Percentiles rank a stretch among this genome's conserved stretches.
Evolutionary conservation across 78 protist species (phyloP).

Genomic region (slime mould (Dictyostelium discoideum)): DNA sequence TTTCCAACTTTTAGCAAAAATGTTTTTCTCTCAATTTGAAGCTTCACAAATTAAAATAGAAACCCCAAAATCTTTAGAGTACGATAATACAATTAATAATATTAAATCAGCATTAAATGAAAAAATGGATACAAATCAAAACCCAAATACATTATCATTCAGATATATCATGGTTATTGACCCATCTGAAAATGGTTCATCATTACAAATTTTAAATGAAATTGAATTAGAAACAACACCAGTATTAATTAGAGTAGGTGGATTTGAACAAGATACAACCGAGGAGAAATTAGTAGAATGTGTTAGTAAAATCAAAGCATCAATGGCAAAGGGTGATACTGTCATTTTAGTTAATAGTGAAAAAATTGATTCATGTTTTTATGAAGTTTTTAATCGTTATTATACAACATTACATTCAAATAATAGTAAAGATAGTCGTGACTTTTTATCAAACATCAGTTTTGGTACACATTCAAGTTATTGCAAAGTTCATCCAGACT

Average conservation of each 20-base stretch:
- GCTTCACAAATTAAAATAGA: not conserved
- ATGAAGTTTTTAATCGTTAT: slow-evolving; percentile 29
- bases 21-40: not conserved
- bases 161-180: slow-evolving; percentile 52
- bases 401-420: not conserved
- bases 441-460: not conserved
- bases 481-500: slow-evolving; percentile 13
- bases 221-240: not conserved
- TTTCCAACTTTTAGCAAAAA: not conserved
- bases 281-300: not conserved
- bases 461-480: slow-evolving; percentile 11
- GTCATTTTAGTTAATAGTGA: slow-evolving; percentile 7
- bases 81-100: not conserved
- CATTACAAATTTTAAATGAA: slow-evolving; percentile 18
- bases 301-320: not conserved
- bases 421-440: not conserved
- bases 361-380: slow-evolving; percentile 1
- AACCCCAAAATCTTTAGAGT: not conserved
- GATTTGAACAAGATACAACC: not conserved
- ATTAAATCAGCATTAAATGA: slow-evolving; percentile 32
- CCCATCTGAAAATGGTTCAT: slow-evolving; percentile 59
- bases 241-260: slow-evolving; percentile 27
- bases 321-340: not conserved
- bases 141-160: slow-evolving; percentile 24
- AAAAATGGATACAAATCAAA: not conserved